Evolutionary conservation across 1,284 basidiomycete species (phyloP).

Genomic region (Farysia itapuensis): DNA sequence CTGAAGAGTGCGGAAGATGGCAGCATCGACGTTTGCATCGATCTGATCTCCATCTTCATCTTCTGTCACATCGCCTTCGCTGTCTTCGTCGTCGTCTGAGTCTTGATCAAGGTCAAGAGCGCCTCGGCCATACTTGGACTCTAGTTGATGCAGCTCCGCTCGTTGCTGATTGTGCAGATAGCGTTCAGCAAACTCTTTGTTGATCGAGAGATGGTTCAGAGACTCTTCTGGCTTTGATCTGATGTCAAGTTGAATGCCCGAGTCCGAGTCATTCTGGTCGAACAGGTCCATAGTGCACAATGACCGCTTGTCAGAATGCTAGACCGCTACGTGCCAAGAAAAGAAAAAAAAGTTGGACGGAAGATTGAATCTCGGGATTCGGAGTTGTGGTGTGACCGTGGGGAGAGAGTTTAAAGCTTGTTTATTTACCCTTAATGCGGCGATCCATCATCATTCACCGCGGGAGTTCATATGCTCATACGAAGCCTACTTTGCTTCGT

Average conservation of each 20-base stretch:
- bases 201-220: slow-evolving; percentile 46
- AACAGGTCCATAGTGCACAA: slow-evolving; percentile 38
- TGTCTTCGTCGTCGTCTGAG: slow-evolving; percentile 32
- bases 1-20: slow-evolving; percentile 86
- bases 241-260: slow-evolving; percentile 18
- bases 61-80: slow-evolving; percentile 71
- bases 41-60: slow-evolving; percentile 95
- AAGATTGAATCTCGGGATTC: too few species aligned
- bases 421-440: too few species aligned
- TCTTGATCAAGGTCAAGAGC: slow-evolving; percentile 4
- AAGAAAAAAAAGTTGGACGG: too few species aligned
- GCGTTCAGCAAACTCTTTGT: slow-evolving; percentile 52
- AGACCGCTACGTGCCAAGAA: too few species aligned
- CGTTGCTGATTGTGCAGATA: slow-evolving; percentile 56
- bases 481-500: too few species aligned
- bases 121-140: slow-evolving; percentile 48
- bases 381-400: too few species aligned
- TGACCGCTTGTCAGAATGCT: not conserved
- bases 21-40: slow-evolving; percentile 89
- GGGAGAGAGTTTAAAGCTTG: too few species aligned
- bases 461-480: too few species aligned
- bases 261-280: slow-evolving; percentile 2
- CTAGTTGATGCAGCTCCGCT: slow-evolving; percentile 48
- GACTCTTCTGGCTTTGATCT: slow-evolving; percentile 29
- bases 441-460: too few species aligned